These are phyloP conservation scores for Trichoderma endophyticum DNA, from an alignment of 2,329 filamentous ascomycete genomes.

Conservation along the genomic window DNA sequence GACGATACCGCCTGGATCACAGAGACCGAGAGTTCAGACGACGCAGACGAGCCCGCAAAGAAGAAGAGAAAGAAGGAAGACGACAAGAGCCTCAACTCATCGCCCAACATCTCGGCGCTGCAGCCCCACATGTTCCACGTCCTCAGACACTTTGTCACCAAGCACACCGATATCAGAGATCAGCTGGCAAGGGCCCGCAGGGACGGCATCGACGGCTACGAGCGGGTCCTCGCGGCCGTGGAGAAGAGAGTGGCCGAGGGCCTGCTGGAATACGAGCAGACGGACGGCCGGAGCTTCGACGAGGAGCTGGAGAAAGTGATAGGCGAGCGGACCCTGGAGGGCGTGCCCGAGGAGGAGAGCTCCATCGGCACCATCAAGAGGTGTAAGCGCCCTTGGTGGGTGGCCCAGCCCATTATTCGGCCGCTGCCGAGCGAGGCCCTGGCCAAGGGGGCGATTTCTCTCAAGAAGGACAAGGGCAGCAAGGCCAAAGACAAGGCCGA, in stretches of 20 bases:
- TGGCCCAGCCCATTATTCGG: conserved; percentile 82
- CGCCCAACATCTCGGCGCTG: conserved; percentile 71
- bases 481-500: conserved; percentile 43
- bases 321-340: conserved; percentile 29
- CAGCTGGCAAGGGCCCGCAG: conserved; percentile 67
- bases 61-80: conserved; percentile 45
- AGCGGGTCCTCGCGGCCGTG: conserved; percentile 70
- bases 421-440: conserved; percentile 85
- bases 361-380: conserved; percentile 65
- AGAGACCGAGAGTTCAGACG: conserved; percentile 30
- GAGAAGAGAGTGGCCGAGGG: conserved; percentile 72
- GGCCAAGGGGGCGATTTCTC: conserved; percentile 71
- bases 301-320: conserved; percentile 34
- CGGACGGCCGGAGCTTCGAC: conserved; percentile 48
- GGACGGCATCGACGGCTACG: conserved; percentile 73
- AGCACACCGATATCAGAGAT: conserved; percentile 81
- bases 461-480: conserved; percentile 70
- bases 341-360: conserved; percentile 50
- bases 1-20: conserved; percentile 49
- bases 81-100: conserved; percentile 39
- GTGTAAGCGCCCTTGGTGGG: conserved; percentile 83
- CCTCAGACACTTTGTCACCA: conserved; percentile 74
- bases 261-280: conserved; percentile 62
- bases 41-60: conserved; percentile 47
- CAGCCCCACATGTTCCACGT: conserved; percentile 94